A percentile compares a stretch with the other conserved stretches of the same genome.
These are phyloP conservation scores for Tylopilus rubrobrunneus DNA, from an alignment of 768 basidiomycete species.

Conservation along the genomic window DNA sequence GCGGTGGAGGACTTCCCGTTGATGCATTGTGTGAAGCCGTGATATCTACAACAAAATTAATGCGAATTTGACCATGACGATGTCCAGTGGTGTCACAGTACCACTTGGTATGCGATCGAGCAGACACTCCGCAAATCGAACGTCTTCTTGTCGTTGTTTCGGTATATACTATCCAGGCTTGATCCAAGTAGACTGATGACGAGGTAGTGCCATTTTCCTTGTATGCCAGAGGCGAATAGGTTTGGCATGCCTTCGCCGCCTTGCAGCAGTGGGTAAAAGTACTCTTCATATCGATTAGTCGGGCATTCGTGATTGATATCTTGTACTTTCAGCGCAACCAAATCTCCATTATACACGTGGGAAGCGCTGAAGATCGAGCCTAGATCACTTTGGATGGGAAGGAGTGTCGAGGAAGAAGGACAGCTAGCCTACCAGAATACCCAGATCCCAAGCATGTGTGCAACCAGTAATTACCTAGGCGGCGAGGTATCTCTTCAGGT, in stretches of 20 bases:
- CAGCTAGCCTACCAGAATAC: constrained; percentile 54
- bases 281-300: constrained; percentile 68
- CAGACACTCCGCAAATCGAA: constrained; percentile 74
- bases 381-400: constrained; percentile 25
- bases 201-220: constrained; percentile 63
- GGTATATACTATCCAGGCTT: constrained; percentile 62
- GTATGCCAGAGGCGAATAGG: constrained; percentile 58
- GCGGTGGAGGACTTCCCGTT: constrained; percentile 66
- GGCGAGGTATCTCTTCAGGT: constrained; percentile 26
- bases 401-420: not conserved
- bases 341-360: constrained; percentile 51
- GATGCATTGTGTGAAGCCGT: constrained; percentile 74
- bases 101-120: constrained; percentile 73
- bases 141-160: constrained; percentile 48
- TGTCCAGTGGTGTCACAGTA: constrained; percentile 32
- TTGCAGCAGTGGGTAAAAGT: constrained; percentile 65
- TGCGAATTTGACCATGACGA: not conserved
- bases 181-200: constrained; percentile 74
- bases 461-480: constrained; percentile 60
- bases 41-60: constrained; percentile 47
- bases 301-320: constrained; percentile 67
- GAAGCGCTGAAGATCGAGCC: constrained; percentile 68
- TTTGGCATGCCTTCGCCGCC: constrained; percentile 72
- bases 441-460: constrained; percentile 62
- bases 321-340: constrained; percentile 76